Evolutionary conservation across 768 basidiomycete species (phyloP).

Genomic region (Omphalotus guepiniiformis): DNA sequence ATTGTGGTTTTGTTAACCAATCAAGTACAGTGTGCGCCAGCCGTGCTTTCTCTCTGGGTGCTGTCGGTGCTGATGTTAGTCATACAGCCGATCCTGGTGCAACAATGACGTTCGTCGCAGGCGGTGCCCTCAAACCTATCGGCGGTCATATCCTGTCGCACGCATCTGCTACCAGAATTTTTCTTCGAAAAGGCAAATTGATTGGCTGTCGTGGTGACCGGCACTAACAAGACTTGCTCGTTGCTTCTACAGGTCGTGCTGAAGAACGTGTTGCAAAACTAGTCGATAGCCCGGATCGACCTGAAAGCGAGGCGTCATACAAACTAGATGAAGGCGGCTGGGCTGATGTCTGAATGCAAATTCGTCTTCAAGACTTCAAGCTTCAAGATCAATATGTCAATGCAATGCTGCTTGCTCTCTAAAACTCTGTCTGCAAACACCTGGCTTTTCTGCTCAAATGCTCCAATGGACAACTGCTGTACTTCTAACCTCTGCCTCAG

Average conservation of each 20-base stretch:
- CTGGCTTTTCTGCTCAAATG: too few species aligned
- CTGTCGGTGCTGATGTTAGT: conserved; percentile 4
- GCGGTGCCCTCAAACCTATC: conserved; percentile 81
- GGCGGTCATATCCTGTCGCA: conserved; percentile 84
- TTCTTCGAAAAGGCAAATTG: conserved; percentile 74
- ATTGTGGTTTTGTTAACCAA: conserved; percentile 87
- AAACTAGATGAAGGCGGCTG: conserved; percentile 90
- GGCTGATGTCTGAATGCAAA: conserved; percentile 82
- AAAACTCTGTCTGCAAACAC: too few species aligned
- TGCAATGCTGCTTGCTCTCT: too few species aligned
- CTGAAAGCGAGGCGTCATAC: conserved; percentile 89
- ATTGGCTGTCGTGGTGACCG: neutral
- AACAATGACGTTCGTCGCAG: conserved; percentile 92
- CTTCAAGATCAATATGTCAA: too few species aligned
- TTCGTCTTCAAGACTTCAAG: too few species aligned
- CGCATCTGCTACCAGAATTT: conserved; percentile 84
- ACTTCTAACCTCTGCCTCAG: too few species aligned
- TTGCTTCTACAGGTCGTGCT: conserved; percentile 60
- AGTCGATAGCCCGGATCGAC: conserved; percentile 85
- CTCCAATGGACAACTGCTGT: too few species aligned
- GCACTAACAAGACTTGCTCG: neutral
- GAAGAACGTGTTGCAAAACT: conserved; percentile 90
- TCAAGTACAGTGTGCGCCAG: conserved; percentile 76
- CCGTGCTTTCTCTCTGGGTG: neutral
- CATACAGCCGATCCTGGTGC: conserved; percentile 86